Evolutionary conservation across 1,284 basidiomycete genomes (phyloP), one percentile per base, ranked within the genome.

Genomic region (Athelia sp.): DNA sequence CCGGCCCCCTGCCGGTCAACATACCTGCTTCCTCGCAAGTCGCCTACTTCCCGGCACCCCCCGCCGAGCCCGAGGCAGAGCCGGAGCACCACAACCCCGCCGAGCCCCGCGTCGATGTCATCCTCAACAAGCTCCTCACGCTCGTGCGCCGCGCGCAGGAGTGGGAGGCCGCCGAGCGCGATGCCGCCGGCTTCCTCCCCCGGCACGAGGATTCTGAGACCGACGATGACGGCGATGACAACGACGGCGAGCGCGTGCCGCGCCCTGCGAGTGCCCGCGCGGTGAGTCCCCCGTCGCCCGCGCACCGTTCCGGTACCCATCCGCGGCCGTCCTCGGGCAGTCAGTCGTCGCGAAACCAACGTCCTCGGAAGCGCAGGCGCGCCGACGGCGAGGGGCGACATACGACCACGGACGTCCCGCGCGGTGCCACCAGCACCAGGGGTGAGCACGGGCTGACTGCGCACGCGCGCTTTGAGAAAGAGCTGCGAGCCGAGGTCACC

Each of bases 401-500:
- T 8, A 10, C 9, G 43, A 17, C 8, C 43, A 4, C 8, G 42
- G 43, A 53, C 14, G 56, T 45, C 40, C 47, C 49, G 50, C 62
- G 58, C 49, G 22, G n/a, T n/a, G n/a, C n/a, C n/a, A n/a, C 56
- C 36, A 50, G 62, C 38, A 62, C 63, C 43, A 47, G 58, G n/a
- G 55, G 58, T 46, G 54, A 56, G 2, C 8, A 17, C 15, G 36
- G 15, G 36, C 6, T 40, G 36, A 40, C 8, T 21, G 36, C 19
- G 15, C 36, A n/a, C 15, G 36, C 36, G 36, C 64, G 66, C 40
- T 81, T 91, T 55, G 75, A 82, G 59, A 90, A 89, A 62, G 84
- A 89, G 43, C 74, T 97, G 4, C 63, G 81, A 23, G 63, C 77
- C 10, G 87, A 93, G 58, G 73, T 96, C 47, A 87, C 84, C 24